These are phyloP conservation scores for Pneumocystis jirovecii DNA, from an alignment of 1,139 yeast species.

Conservation along the genomic window DNA sequence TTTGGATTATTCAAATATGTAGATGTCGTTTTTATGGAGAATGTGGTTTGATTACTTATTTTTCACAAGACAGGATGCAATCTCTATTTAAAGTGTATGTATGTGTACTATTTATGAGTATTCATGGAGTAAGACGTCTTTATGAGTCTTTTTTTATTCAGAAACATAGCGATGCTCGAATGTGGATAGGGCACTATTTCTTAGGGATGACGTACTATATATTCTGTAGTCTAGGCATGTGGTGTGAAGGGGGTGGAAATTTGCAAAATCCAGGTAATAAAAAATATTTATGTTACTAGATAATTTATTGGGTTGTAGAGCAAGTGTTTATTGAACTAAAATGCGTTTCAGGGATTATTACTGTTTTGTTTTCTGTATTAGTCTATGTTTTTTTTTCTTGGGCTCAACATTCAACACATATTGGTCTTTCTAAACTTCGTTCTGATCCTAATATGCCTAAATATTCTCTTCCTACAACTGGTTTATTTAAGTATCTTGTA, in stretches of 20 bases:
- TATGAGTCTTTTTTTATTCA: slow-evolving; percentile 44
- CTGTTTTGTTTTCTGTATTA: slow-evolving; percentile 12
- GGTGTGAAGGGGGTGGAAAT: slow-evolving; percentile 8
- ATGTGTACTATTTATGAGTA: slow-evolving; percentile 25
- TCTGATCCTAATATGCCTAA: slow-evolving; percentile 26
- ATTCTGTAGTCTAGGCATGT: slow-evolving; percentile 24
- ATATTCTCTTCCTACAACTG: slow-evolving; percentile 46
- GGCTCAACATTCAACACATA: slow-evolving; percentile 48
- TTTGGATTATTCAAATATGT: background rate
- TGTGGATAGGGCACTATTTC: slow-evolving; percentile 62
- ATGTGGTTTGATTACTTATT: background rate
- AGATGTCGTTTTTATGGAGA: background rate
- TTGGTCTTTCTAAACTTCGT: slow-evolving; percentile 38
- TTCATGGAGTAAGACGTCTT: slow-evolving; percentile 53
- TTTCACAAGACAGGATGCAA: background rate
- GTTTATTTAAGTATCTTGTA: slow-evolving; percentile 38
- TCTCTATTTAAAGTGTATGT: slow-evolving; percentile 10
- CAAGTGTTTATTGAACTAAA: background rate
- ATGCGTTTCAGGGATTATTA: background rate
- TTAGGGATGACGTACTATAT: slow-evolving; percentile 60
- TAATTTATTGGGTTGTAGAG: background rate
- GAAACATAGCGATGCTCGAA: slow-evolving; percentile 37
- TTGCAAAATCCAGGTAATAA: background rate
- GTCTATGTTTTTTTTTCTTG: slow-evolving; percentile 33
- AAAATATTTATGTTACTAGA: background rate